Conservation (phyloP, 225 moss, liverwort and hornwort species). For the Neckera pumila region DNA sequence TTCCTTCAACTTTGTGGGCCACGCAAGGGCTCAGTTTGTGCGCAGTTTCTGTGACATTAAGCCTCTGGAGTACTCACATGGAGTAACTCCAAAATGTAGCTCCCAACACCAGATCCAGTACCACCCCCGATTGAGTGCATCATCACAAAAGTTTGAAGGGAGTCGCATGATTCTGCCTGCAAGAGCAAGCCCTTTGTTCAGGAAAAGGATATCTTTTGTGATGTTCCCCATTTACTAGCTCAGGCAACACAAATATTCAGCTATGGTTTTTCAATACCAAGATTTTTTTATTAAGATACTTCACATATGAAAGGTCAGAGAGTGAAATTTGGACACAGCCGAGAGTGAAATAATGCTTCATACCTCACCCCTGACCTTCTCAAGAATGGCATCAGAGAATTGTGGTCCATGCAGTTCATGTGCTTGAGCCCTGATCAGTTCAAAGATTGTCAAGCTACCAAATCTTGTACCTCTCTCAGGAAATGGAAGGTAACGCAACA, state of each 20-base stretch:
- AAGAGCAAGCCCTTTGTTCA: background rate
- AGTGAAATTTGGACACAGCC: background rate
- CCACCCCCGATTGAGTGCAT: constrained; percentile 92
- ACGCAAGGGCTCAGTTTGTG: background rate
- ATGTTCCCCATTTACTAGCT: background rate
- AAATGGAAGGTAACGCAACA: background rate
- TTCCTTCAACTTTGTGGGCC: background rate
- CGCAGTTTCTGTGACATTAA: background rate
- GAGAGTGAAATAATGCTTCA: background rate
- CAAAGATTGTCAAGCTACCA: background rate
- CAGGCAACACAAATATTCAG: background rate
- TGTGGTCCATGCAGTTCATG: constrained; percentile 78
- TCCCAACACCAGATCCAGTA: constrained; percentile 89
- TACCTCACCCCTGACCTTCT: constrained; percentile 74
- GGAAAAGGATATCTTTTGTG: background rate
- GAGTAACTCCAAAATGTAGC: constrained; percentile 74
- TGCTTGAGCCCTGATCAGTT: constrained; percentile 64
- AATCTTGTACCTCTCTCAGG: background rate
- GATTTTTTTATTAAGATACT: background rate
- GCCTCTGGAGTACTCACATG: constrained; percentile 37
- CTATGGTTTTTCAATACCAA: background rate
- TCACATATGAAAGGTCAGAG: background rate
- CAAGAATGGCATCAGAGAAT: constrained; percentile 51
- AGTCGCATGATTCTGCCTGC: constrained; percentile 79
- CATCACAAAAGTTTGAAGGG: constrained; percentile 88